These are phyloP conservation scores for Theobroma grandiflorum DNA, from an alignment of 441 rosid species.

Conservation along the genomic window DNA sequence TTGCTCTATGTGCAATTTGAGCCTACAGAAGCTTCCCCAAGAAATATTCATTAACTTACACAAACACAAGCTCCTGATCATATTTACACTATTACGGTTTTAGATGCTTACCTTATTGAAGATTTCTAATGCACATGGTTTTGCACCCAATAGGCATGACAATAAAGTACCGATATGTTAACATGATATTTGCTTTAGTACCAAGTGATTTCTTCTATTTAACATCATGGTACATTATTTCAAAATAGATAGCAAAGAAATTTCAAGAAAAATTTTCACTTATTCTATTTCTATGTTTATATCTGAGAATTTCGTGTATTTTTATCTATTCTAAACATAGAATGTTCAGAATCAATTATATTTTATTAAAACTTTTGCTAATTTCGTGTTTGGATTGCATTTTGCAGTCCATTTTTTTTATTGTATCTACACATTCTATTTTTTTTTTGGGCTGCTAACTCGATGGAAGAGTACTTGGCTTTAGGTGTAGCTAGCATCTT, in stretches of 20 bases:
- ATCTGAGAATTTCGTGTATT: no score
- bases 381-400: no score
- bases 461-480: no score
- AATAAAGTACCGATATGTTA: not conserved
- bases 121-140: constrained; percentile 5
- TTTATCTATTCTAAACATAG: no score
- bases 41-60: not conserved
- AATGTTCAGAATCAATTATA: no score
- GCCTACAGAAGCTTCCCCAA: not conserved
- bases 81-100: not conserved
- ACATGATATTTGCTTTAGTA: constrained; percentile 2
- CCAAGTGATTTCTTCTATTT: not conserved
- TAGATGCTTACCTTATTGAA: not conserved
- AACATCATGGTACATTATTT: not conserved
- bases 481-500: no score
- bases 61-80: not conserved
- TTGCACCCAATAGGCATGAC: not conserved
- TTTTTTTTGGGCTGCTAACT: no score
- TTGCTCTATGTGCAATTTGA: not conserved
- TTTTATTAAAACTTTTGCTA: no score
- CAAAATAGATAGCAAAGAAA: not conserved
- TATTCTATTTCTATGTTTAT: no score
- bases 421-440: no score
- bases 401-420: no score
- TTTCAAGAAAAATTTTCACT: not conserved